Percentiles rank a stretch among this genome's conserved stretches.
Evolutionary conservation across 2,329 filamentous ascomycete genomes (phyloP).

Genomic region (Trichoderma hamatum): DNA sequence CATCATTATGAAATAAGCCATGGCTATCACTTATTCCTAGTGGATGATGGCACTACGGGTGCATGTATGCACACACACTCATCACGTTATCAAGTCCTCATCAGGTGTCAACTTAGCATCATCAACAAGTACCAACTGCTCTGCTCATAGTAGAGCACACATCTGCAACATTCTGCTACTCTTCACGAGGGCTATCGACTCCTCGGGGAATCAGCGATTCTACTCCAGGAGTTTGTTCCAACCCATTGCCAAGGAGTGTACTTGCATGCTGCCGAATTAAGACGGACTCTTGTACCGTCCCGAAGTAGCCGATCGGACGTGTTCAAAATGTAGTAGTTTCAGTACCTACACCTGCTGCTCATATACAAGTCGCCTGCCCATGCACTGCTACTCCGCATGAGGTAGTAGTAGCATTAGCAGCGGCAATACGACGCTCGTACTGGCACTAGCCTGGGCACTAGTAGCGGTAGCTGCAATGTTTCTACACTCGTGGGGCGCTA

Average conservation of each 20-base stretch:
- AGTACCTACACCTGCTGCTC: constrained; percentile 2
- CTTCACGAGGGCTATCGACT: neutral
- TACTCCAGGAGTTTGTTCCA: neutral
- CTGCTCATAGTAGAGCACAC: neutral
- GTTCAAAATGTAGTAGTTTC: neutral
- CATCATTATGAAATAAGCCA: constrained; percentile 4
- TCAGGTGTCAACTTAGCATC: neutral
- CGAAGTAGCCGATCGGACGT: constrained; percentile 17
- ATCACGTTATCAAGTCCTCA: neutral
- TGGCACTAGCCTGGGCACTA: neutral
- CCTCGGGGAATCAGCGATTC: neutral
- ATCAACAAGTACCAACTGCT: neutral
- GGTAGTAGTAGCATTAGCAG: constrained; percentile 15
- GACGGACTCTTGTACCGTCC: neutral
- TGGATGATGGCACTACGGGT: neutral
- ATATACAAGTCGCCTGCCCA: constrained; percentile 2
- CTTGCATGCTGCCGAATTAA: neutral
- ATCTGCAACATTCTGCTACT: neutral
- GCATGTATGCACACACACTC: constrained; percentile 1
- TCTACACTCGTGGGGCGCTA: neutral
- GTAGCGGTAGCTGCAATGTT: neutral
- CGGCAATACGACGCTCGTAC: constrained; percentile 10
- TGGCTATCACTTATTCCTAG: neutral
- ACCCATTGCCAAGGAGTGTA: neutral
- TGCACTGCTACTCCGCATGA: constrained; percentile 16